Base-by-base conservation (phyloP, 2,329 filamentous ascomycete species). In the Thelonectria blattea region DNA sequence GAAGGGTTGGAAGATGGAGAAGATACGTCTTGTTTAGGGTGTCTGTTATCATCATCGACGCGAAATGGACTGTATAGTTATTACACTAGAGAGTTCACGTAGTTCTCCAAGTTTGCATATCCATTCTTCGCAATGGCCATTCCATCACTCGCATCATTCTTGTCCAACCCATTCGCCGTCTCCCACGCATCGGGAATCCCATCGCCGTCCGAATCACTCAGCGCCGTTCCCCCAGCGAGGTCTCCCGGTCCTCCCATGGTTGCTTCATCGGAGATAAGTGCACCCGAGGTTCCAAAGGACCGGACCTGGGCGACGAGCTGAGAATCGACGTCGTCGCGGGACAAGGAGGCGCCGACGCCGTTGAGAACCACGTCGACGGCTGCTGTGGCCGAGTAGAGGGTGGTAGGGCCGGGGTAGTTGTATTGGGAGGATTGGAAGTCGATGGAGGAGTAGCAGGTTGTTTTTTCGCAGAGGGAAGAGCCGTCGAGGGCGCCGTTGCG, bases 141-240 rank as follows among this genome's bases (percentile, higher is more conserved):
- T 5, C 75, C 77, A 52, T 81, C 79, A 17, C 74, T 71, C 22
- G 71, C 72, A 39, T 79, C 73, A 6, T 75, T 73, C 6, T 75
- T 71, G 56, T 80, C 61, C 24, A 80, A 63, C 0, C 80, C 79
- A 55, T 82, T 77, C 9, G 75, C 73, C 22, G 65, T 70, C 67
- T 84, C 81, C 64, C 77, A 81, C 22, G 74, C 76, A 68, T 84
- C 81, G 3, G 81, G 80, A 46, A 83, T 83, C 1, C 82, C 80
- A 60, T 83, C 81, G 0, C 77, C 77, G 65, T 84, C 81, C 0
- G 77, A 73, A 62, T 84, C 82, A 17, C 70, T 71, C 45, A 74
- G 75, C 34, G 73, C 73, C 1, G 70, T 72, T 9, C 79, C 80
- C 11, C 72, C 71, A 9, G 71, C 71, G 46, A 83, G 68, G 7